Evolutionary conservation across 1,284 basidiomycete genomes (phyloP).

Genomic region (Kalmanozyma brasiliensis): DNA sequence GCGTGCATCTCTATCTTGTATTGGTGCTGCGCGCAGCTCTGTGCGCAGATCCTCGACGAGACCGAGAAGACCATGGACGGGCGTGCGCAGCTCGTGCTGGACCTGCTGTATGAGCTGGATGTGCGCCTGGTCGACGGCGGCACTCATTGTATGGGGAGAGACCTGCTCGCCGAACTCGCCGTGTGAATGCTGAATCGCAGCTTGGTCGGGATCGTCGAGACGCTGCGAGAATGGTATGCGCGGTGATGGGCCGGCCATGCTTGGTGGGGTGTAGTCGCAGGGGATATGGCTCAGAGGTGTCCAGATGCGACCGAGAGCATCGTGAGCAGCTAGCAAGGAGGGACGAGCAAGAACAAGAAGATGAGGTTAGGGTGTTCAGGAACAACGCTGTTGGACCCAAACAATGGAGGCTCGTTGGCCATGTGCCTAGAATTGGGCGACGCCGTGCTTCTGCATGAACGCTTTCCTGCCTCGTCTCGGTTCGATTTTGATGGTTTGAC

Average conservation of each 20-base stretch:
- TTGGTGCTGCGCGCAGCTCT: slow-evolving; percentile 16
- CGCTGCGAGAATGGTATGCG: slow-evolving; percentile 26
- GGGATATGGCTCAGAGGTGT: not conserved
- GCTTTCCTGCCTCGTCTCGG: slow-evolving; percentile 11
- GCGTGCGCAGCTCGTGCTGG: slow-evolving; percentile 56
- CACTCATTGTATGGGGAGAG: slow-evolving; percentile 25
- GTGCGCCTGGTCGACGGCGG: slow-evolving; percentile 46
- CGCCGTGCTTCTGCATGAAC: no score
- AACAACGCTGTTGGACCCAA: no score
- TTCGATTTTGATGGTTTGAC: slow-evolving; percentile 3
- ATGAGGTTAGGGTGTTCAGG: no score
- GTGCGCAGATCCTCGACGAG: slow-evolving; percentile 27
- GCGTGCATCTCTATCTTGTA: slow-evolving; percentile 6
- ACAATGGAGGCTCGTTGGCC: no score
- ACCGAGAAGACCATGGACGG: slow-evolving; percentile 46
- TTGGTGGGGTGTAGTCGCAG: not conserved
- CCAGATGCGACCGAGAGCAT: slow-evolving; percentile 1
- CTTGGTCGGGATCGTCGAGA: slow-evolving; percentile 13
- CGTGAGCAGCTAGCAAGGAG: no score
- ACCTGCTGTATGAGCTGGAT: slow-evolving; percentile 52
- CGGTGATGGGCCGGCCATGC: slow-evolving; percentile 12
- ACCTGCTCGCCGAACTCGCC: slow-evolving; percentile 32
- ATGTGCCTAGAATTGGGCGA: no score
- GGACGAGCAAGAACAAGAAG: not conserved
- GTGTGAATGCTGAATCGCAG: slow-evolving; percentile 7